Evolutionary conservation across 306 rosid species (phyloP).

Genomic region (Cajanus cajan): DNA sequence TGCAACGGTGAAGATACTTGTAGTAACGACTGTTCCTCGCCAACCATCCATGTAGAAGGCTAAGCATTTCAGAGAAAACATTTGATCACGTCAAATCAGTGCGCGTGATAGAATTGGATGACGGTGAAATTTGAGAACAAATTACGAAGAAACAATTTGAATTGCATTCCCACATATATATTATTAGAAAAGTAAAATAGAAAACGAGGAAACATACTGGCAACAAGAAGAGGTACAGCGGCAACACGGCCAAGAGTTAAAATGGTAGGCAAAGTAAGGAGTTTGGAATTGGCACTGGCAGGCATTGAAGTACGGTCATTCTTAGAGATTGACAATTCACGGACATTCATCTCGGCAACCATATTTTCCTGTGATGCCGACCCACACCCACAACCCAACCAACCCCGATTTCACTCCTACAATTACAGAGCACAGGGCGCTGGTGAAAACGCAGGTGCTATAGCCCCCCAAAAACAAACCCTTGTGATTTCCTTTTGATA

Average conservation of each 20-base stretch:
- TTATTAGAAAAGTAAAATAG: background rate
- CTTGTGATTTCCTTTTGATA: background rate
- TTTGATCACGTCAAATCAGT: background rate
- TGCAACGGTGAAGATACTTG: constrained; percentile 75
- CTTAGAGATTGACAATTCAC: constrained; percentile 38
- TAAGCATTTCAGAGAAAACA: constrained; percentile 22
- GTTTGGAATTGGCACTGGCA: constrained; percentile 46
- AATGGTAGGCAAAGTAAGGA: constrained; percentile 86
- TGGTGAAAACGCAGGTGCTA: background rate
- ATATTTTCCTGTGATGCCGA: constrained; percentile 47
- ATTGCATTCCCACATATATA: background rate
- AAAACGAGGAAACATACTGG: constrained; percentile 43
- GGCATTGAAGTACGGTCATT: constrained; percentile 36
- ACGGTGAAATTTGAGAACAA: background rate
- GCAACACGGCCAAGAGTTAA: constrained; percentile 92
- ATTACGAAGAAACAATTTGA: background rate
- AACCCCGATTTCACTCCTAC: constrained; percentile 1
- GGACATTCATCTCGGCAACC: constrained; percentile 61
- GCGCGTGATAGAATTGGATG: background rate
- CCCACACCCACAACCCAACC: constrained; percentile 27
- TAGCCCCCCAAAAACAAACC: constrained; percentile 9
- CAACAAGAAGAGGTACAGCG: constrained; percentile 71
- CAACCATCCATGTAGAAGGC: constrained; percentile 80
- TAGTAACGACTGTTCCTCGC: constrained; percentile 83
- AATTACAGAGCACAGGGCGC: constrained; percentile 2